phyloP scores from a whole-genome alignment of 108 stramenopile species.

The Skeletonema grethae region DNA sequence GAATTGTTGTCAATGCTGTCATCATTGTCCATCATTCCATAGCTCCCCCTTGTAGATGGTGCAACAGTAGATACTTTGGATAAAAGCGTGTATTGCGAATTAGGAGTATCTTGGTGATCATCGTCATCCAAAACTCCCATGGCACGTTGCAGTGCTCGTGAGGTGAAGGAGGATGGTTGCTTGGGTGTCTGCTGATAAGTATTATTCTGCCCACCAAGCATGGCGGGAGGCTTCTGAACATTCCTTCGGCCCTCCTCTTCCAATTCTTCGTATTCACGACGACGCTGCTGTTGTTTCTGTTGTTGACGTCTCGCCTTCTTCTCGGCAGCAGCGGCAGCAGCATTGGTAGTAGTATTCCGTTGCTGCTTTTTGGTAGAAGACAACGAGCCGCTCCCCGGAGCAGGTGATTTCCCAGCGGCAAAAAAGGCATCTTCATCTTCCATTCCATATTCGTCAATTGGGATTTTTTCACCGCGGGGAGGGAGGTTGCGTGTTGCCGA shows the following conservation, averaged over 20 bases:
- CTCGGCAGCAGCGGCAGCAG: not conserved
- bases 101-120: not conserved
- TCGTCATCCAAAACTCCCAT: conserved; percentile 38
- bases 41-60: conserved; percentile 7
- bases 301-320: not conserved
- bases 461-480: conserved; percentile 21
- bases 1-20: not conserved
- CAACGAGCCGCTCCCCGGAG: not conserved
- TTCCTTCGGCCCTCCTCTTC: conserved; percentile 21
- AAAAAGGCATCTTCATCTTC: conserved; percentile 52
- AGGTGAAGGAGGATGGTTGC: conserved; percentile 16
- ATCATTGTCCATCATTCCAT: not conserved
- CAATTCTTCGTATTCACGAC: conserved; percentile 14
- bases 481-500: conserved; percentile 33
- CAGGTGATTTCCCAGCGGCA: conserved; percentile 36
- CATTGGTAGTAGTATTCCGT: not conserved
- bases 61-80: conserved; percentile 33
- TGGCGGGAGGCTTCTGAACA: conserved; percentile 4
- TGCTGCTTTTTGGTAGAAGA: not conserved
- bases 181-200: conserved; percentile 16
- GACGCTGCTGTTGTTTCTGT: conserved; percentile 10
- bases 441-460: conserved; percentile 28
- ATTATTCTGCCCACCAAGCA: conserved; percentile 10
- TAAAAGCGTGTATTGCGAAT: conserved; percentile 18
- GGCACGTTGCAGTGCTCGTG: conserved; percentile 29